Conservation (phyloP, 129 eudicot species). For the Chrysanthemum makinoi region DNA sequence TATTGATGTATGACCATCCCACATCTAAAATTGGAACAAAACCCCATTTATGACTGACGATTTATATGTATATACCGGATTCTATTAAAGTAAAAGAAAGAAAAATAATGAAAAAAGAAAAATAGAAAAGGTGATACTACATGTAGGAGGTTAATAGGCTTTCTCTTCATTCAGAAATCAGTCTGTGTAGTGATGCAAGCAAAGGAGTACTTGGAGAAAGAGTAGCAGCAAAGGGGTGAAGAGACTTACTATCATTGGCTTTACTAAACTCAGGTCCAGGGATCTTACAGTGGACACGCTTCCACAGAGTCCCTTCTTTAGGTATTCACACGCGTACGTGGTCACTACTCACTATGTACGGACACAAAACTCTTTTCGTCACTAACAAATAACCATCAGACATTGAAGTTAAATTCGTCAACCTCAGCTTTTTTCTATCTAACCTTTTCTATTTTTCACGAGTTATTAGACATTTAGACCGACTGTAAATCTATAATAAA, state of each 20-base stretch:
- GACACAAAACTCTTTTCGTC: conserved; percentile 25
- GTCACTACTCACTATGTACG: conserved; percentile 18
- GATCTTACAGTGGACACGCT: conserved; percentile 46
- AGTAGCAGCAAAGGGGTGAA: conserved; percentile 12
- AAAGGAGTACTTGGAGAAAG: conserved; percentile 23
- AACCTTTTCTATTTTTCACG: neutral
- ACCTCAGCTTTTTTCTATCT: no score
- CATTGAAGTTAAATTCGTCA: conserved; percentile 1
- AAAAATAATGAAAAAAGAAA: neutral
- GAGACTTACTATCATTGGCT: conserved; percentile 35
- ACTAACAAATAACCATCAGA: conserved; percentile 22
- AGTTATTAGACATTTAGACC: neutral
- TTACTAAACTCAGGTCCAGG: conserved; percentile 39
- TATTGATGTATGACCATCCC: no score
- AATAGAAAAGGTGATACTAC: neutral
- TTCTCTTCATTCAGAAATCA: conserved; percentile 17
- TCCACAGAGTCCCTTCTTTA: conserved; percentile 37
- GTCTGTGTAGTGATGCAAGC: conserved; percentile 26
- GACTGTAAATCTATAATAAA: no score
- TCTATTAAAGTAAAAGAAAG: neutral
- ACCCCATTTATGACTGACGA: no score
- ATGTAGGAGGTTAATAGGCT: conserved; percentile 10
- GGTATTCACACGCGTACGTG: conserved; percentile 38
- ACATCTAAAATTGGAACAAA: no score
- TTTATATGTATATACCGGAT: no score